Base-by-base conservation (phyloP, 129 eudicot species). In the Kitagawia praeruptora region DNA sequence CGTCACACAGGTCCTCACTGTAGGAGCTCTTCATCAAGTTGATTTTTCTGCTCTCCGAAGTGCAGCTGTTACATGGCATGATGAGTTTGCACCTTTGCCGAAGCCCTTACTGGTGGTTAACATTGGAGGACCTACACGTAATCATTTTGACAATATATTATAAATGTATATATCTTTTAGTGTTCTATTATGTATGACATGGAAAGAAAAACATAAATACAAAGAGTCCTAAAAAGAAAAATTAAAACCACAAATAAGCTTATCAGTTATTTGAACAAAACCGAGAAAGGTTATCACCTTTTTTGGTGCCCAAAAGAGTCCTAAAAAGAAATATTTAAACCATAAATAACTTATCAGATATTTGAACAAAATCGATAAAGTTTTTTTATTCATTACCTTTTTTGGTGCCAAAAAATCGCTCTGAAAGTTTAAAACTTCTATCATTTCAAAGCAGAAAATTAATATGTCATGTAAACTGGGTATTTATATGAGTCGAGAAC, bases 51-150 rank as follows among this genome's bases (percentile, higher is more conserved):
- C 85, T 31, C 96, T 94, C 76, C 90, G 98, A 63, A 84, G 84
- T 92, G 98, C 96, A 77, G 98, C 98, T 63, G 86, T 70, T 64
- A 72, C 93, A 42, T 94, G 97, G 98, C 98, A 94, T 63, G 92
- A 94, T 77, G 98, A 91, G 85, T 94, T 94, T 90, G 93, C 97
- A 75, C 92, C 96, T 23, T 82, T 94, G 77, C 93, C 96, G 16
- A 94, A 90, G 88, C 98, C 98, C 40, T 85, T 94, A 81, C 84
- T 94, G 34, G 98, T 94, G 51, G 97, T 94, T 75, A 94, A 88
- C 85, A 86, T 94, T 63, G 98, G 98, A 79, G 98, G 98, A 9
- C 97, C 98, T 66, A 87, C 98, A 94, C 87, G 98, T 94, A 87
- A 85, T 70, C 14, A 74, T 73, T 8, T 72, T 63, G 70, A 48